Percentiles rank a stretch among this genome's conserved stretches.
phyloP scores from a whole-genome alignment of 2,329 filamentous ascomycete genomes.

The Magnaporthiopsis rhizophila region DNA sequence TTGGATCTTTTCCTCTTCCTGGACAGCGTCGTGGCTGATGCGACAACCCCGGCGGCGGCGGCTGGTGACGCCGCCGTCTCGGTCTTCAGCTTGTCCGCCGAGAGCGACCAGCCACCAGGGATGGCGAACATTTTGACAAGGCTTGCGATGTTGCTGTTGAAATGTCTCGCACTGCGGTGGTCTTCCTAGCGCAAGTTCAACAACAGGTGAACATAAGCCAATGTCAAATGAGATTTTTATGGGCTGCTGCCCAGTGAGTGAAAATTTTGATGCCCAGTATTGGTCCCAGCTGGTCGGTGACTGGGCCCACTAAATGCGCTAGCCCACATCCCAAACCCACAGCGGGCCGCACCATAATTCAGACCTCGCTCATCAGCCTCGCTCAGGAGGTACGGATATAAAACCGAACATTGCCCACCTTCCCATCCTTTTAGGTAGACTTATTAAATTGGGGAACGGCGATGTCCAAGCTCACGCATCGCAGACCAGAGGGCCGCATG shows the following conservation, averaged over 20 bases:
- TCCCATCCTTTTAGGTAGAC: too few species aligned
- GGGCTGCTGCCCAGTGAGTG: neutral
- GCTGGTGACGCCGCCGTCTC: conserved; percentile 41
- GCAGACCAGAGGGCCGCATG: too few species aligned
- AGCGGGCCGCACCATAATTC: too few species aligned
- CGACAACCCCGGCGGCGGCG: conserved; percentile 10
- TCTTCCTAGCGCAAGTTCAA: neutral
- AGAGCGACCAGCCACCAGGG: conserved; percentile 85
- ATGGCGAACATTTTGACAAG: conserved; percentile 75
- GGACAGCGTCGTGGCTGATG: conserved; percentile 37
- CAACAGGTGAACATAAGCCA: neutral
- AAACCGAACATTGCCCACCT: too few species aligned
- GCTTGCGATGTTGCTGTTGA: neutral
- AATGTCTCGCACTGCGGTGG: neutral
- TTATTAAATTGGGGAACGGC: too few species aligned
- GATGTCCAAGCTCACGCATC: too few species aligned
- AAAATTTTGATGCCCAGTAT: neutral
- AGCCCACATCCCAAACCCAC: too few species aligned
- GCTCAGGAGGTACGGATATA: too few species aligned
- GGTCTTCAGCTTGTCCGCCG: conserved; percentile 60
- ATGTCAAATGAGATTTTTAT: neutral
- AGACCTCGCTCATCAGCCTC: too few species aligned
- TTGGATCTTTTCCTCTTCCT: conserved; percentile 50
- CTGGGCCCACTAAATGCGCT: neutral
- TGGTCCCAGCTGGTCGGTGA: neutral